A percentile compares a stretch with the other conserved stretches of the same genome.
Evolutionary conservation across 176 grass and related monocot genomes (phyloP).

Genomic region (Leersia perrieri): DNA sequence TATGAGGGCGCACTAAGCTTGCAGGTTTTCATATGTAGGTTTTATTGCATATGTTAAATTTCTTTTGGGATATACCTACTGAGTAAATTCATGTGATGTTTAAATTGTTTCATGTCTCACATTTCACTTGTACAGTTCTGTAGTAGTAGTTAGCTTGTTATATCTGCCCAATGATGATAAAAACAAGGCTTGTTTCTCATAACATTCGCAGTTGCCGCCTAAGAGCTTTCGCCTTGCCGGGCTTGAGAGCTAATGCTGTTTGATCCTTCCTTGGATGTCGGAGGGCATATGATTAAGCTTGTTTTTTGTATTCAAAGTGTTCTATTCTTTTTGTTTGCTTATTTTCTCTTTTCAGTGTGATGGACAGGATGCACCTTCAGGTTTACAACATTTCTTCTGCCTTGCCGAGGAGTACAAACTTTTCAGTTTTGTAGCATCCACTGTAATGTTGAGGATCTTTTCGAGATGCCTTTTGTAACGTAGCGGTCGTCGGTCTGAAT

Average conservation of each 20-base stretch:
- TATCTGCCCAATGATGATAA: not conserved
- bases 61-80: too few species aligned
- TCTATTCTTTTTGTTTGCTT: not conserved
- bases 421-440: too few species aligned
- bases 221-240: constrained; percentile 22
- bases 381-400: not conserved
- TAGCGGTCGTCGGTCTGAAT: too few species aligned
- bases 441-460: too few species aligned
- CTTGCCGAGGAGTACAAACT: too few species aligned
- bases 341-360: not conserved
- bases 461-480: too few species aligned
- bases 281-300: not conserved
- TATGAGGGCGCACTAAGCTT: not conserved
- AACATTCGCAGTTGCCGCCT: constrained; percentile 27
- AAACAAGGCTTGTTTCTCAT: constrained; percentile 33
- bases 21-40: not conserved
- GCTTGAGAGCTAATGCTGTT: constrained; percentile 20
- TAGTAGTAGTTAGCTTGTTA: not conserved
- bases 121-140: not conserved
- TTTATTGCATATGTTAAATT: too few species aligned
- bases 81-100: not conserved
- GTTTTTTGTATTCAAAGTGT: not conserved
- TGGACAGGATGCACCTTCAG: not conserved
- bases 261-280: constrained; percentile 13
- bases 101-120: not conserved